Percentiles rank a stretch among this genome's conserved stretches.
These are phyloP conservation scores for Rhododendron molle DNA, from an alignment of 148 eudicot species.

Conservation along the genomic window DNA sequence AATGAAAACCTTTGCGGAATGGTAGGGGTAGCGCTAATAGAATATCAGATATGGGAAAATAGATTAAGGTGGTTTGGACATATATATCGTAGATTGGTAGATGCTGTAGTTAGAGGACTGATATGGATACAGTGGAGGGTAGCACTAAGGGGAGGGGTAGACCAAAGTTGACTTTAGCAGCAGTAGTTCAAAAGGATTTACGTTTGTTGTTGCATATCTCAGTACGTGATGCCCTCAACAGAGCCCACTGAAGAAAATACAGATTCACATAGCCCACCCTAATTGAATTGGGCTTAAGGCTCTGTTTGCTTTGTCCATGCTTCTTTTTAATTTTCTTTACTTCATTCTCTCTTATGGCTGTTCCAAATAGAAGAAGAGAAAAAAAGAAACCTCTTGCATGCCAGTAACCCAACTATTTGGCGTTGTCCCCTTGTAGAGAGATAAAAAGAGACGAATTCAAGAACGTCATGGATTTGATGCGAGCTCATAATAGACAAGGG, in stretches of 20 bases:
- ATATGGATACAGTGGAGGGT: too few species aligned
- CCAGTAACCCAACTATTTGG: conserved; percentile 4
- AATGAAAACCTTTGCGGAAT: not conserved
- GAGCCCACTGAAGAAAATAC: not conserved
- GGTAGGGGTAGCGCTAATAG: not conserved
- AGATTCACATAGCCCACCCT: not conserved
- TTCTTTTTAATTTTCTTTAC: not conserved
- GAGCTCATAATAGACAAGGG: conserved; percentile 77
- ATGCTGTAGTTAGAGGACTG: not conserved
- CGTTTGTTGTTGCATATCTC: not conserved
- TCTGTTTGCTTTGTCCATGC: not conserved
- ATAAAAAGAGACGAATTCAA: conserved; percentile 74
- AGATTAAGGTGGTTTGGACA: not conserved
- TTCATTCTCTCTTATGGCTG: not conserved
- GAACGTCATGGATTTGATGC: conserved; percentile 60
- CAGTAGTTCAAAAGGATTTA: not conserved
- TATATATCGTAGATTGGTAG: not conserved
- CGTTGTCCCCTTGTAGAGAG: conserved; percentile 32
- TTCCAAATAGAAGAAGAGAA: not conserved
- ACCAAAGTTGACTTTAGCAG: not conserved
- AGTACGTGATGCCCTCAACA: not conserved
- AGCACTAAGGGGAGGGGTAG: not conserved
- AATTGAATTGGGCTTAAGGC: not conserved
- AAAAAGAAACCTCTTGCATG: not conserved
- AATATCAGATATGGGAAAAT: not conserved